Evolutionary conservation across 148 eudicot species (phyloP), one percentile per base, ranked within the genome.

Genomic region (Rheum nobile): DNA sequence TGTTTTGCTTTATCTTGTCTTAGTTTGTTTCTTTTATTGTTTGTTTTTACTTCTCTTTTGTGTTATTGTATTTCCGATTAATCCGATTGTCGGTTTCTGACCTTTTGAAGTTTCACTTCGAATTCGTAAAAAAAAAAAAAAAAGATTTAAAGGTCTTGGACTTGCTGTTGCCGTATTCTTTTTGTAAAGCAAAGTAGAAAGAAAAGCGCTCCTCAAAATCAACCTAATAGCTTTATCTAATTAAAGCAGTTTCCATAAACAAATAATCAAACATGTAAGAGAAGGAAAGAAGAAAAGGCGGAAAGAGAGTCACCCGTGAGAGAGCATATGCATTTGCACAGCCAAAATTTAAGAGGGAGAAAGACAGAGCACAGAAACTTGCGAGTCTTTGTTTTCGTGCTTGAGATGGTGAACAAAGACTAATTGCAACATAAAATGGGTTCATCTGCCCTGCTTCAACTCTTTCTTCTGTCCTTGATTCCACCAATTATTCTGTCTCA

Each of bases 191-290:
- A 4, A 29, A 4, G 73, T 22, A 70, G 68, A 50, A 75, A 52
- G 44, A 43, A 71, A 73, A 8, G 65, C 10, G 8, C 26, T 73
- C 52, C 71, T 77, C 72, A 28, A 72, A 46, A 79, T 65, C 85
- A 84, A 75, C 55, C 75, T 48, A 77, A 69, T 35, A 21, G 67
- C 80, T 77, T 77, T 80, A 57, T 28, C 74, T 69, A 21, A 76
- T 44, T 17, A 88, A 87, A 85, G 84, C 72, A 81, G 90, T 83
- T 86, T 85, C 86, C 81, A 85, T 57, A 78, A 81, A 43, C 80
- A 80, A 72, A 84, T 70, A 72, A 76, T 71, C 76, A 78, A 73
- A 78, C 41, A 74, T 71, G 68, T 65, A 75, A 79, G 78, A 71
- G 77, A 80, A 78, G 76, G 73, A 75, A 46, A 79, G 79, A 39